Base-by-base conservation (phyloP, 2,329 filamentous ascomycete genomes). In the Botrytis tulipae region DNA sequence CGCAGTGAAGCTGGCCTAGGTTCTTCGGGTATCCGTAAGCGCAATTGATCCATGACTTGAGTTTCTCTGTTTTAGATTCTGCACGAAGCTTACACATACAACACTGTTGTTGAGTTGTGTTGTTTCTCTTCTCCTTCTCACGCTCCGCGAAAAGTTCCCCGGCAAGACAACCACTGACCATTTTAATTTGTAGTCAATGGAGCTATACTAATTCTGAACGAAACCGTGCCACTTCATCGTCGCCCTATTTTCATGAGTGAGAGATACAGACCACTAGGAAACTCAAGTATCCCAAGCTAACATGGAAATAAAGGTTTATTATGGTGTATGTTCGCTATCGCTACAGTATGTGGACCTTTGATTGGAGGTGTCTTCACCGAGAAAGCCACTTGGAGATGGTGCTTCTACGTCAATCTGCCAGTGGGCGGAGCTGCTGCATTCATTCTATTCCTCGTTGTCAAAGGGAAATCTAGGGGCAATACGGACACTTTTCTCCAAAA, bases 261-360 rank as follows among this genome's bases (percentile, higher is more conserved):
- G 12, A 48, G 5, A 44, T 18, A 22, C 2, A 20, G 3, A 16
- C 5, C 4, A 14, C 16, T 10, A 0, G 2, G 20, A n/a, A 25
- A 12, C 29, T 16, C 51, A 37, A 10, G 6, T 18, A 20, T 20
- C 1, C 10, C 1, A 37, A 67, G 63, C 63, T 51, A 51, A 67
- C 22, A 10, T 37, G 3, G n/a, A 35, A 20, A 48, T 10, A 2
- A 35, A 67, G 63, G 32, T 18, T 12, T 77, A 25, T 54, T 75
- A 4, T 72, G 74, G 6, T 73, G 71, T 8, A 87, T 92, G 0
- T 92, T 90, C 90, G 76, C 72, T 3, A 60, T 76, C 9, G 72
- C 75, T n/a, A 62, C 69, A 61, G 62, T 73, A 66, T 20, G 73
- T 73, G 75, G 79, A 70, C 81, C 81, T 7, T 62, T 82, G 4